Evolutionary conservation across 2,329 filamentous ascomycete species (phyloP).

Genomic region (Colletotrichum lindemuthianum): DNA sequence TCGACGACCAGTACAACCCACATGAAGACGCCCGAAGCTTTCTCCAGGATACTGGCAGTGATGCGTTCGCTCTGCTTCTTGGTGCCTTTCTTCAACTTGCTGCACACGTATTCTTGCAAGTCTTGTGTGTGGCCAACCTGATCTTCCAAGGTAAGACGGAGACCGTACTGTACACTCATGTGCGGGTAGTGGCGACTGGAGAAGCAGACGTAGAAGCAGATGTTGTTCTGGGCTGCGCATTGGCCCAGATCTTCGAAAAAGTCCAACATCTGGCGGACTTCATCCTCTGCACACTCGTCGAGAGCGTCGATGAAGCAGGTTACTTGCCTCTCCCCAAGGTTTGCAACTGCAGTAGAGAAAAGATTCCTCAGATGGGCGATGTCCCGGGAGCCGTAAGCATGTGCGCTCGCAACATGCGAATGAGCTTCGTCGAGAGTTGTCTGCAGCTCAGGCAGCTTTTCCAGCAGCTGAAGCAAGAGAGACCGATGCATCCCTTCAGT

Average conservation of each 20-base stretch:
- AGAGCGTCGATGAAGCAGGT: constrained; percentile 54
- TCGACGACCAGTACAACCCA: constrained; percentile 53
- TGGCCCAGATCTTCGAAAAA: constrained; percentile 51
- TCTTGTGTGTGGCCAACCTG: constrained; percentile 41
- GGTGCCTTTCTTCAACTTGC: constrained; percentile 3
- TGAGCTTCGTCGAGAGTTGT: neutral
- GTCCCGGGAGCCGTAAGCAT: neutral
- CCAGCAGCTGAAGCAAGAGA: constrained; percentile 23
- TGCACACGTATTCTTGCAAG: constrained; percentile 38
- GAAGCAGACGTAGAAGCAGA: constrained; percentile 50
- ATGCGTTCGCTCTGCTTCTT: neutral
- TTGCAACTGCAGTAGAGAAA: neutral
- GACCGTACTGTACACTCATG: constrained; percentile 5
- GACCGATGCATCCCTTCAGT: constrained; percentile 31
- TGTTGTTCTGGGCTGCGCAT: constrained; percentile 26
- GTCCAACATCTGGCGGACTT: constrained; percentile 54
- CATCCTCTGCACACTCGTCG: constrained; percentile 57
- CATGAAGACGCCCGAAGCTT: constrained; percentile 55
- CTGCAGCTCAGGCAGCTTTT: neutral
- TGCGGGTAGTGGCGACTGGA: constrained; percentile 59
- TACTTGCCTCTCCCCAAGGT: constrained; percentile 25
- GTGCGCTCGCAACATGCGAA: no score
- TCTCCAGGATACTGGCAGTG: constrained; percentile 43
- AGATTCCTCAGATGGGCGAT: neutral
- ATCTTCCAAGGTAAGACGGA: constrained; percentile 40